Evolutionary conservation across 352 stramenopile genomes (phyloP).

Genomic region (Pythium aristosporum): DNA sequence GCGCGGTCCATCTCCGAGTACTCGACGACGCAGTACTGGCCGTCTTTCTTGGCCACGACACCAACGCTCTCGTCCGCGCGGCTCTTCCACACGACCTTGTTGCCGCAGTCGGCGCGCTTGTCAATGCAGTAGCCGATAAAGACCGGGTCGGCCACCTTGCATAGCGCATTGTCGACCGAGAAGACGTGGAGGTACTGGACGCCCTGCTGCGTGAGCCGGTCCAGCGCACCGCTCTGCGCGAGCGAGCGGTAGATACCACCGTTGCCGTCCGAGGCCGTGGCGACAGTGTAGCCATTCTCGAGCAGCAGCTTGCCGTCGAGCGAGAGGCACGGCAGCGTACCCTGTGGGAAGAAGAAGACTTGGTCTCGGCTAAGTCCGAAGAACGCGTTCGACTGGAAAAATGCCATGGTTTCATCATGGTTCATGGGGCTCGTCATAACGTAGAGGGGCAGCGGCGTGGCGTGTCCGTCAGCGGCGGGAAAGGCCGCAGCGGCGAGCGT

Average conservation of each 20-base stretch:
- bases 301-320: constrained; percentile 96
- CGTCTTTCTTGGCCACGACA: constrained; percentile 81
- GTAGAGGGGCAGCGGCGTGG: constrained; percentile 74
- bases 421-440: constrained; percentile 99
- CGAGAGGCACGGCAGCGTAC: constrained; percentile 95
- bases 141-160: constrained; percentile 92
- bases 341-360: constrained; percentile 96
- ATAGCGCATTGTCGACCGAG: constrained; percentile 98
- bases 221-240: constrained; percentile 84
- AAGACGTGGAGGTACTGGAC: constrained; percentile 97
- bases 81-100: constrained; percentile 97
- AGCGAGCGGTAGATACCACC: constrained; percentile 95
- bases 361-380: constrained; percentile 91
- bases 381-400: constrained; percentile 88
- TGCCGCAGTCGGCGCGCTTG: constrained; percentile 93
- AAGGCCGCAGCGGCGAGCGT: constrained; percentile 16
- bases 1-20: constrained; percentile 95
- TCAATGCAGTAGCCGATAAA: constrained; percentile 97
- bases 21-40: constrained; percentile 93
- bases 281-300: constrained; percentile 77
- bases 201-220: constrained; percentile 75
- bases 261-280: constrained; percentile 97
- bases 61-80: constrained; percentile 92
- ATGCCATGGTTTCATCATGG: constrained; percentile 89
- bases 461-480: not conserved